Evolutionary conservation across 371 early-diverging fungal species (phyloP).

Genomic region (Mucor irregularis): DNA sequence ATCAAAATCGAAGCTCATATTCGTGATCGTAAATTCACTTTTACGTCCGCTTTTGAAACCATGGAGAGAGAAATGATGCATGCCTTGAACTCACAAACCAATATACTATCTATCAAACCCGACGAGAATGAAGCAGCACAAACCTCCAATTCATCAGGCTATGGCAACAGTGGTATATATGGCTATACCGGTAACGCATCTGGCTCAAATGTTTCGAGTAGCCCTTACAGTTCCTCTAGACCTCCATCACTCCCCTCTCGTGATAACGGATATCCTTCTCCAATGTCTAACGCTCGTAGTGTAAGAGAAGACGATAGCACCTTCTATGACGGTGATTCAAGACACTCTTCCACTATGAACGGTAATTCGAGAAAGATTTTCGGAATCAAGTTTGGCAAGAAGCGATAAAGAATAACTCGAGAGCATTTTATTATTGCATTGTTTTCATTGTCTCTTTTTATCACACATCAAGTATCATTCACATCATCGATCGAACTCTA

Average conservation of each 20-base stretch:
- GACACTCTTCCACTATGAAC: constrained; percentile 27
- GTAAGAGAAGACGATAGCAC: constrained; percentile 28
- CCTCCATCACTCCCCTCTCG: constrained; percentile 33
- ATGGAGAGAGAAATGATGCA: constrained; percentile 38
- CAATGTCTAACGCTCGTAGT: constrained; percentile 26
- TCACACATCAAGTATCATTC: background rate
- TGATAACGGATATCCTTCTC: constrained; percentile 32
- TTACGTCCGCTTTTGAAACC: constrained; percentile 54
- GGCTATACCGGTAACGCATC: constrained; percentile 15
- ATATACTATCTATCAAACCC: constrained; percentile 25
- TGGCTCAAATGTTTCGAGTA: constrained; percentile 31
- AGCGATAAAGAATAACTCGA: constrained; percentile 26
- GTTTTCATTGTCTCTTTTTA: constrained; percentile 2
- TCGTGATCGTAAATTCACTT: constrained; percentile 48
- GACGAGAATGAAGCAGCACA: constrained; percentile 21
- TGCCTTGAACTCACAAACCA: constrained; percentile 24
- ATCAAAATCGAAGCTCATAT: constrained; percentile 54
- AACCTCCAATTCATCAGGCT: too few species aligned
- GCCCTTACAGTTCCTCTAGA: constrained; percentile 13
- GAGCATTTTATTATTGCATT: background rate
- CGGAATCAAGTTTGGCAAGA: constrained; percentile 39
- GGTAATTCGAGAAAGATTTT: constrained; percentile 30
- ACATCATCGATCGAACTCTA: too few species aligned
- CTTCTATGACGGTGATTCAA: constrained; percentile 39
- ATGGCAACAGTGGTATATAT: constrained; percentile 6